A percentile compares a stretch with the other conserved stretches of the same genome.
Evolutionary conservation across 129 eudicot genomes (phyloP).

Genomic region (Centrapalus pauciflorus): DNA sequence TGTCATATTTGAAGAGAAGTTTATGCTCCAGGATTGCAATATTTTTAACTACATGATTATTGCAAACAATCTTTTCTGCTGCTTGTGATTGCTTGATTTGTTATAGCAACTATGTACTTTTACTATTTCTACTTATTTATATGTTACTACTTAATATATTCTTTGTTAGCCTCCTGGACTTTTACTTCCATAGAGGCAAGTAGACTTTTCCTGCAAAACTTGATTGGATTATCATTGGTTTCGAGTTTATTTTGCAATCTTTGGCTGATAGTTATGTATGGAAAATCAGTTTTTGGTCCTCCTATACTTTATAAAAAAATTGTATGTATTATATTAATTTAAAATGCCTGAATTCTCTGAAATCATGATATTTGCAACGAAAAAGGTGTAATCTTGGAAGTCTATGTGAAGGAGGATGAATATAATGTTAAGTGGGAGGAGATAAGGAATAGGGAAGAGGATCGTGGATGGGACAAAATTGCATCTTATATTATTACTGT

Average conservation of each 20-base stretch:
- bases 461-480: neutral
- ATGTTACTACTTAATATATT: neutral
- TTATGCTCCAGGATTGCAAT: slow-evolving; percentile 7
- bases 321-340: neutral
- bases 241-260: neutral
- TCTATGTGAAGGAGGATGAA: too few species aligned
- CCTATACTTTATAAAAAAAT: neutral
- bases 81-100: neutral
- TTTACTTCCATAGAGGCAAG: neutral
- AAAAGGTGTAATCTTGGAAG: too few species aligned
- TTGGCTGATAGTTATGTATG: neutral
- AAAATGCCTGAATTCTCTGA: neutral
- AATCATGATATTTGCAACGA: neutral
- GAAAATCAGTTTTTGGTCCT: neutral
- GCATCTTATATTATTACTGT: neutral
- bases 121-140: neutral
- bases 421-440: too few species aligned
- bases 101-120: neutral
- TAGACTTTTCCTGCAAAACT: neutral
- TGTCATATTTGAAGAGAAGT: neutral
- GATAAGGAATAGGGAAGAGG: too few species aligned
- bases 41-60: neutral
- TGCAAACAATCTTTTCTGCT: neutral
- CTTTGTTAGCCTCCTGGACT: neutral
- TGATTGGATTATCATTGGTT: neutral